These are phyloP conservation scores for Salix koriyanagi DNA, from an alignment of 345 rosid species.

Conservation along the genomic window DNA sequence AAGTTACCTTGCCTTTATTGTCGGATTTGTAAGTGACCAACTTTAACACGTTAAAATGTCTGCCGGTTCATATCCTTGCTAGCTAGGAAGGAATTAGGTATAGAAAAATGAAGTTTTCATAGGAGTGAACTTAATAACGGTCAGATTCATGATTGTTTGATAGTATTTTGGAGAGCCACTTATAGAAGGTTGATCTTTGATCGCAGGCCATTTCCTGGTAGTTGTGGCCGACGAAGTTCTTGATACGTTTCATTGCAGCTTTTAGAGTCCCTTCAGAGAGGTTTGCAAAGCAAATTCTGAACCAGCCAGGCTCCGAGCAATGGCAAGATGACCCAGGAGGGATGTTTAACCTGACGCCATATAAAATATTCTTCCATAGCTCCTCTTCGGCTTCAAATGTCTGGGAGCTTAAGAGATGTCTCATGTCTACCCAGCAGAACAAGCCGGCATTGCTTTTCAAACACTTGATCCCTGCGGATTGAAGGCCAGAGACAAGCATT, in stretches of 20 bases:
- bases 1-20: too few relatives aligned
- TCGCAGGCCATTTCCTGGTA: not conserved
- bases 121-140: conserved; percentile 10
- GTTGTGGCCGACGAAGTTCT: not conserved
- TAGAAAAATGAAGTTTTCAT: not conserved
- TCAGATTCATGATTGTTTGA: conserved; percentile 24
- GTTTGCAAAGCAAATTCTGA: conserved; percentile 31
- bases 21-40: too few relatives aligned
- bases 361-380: conserved; percentile 21
- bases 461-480: conserved; percentile 17
- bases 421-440: conserved; percentile 35
- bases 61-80: not conserved
- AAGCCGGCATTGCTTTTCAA: conserved; percentile 25
- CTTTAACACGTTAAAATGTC: too few relatives aligned
- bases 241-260: conserved; percentile 14
- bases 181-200: conserved; percentile 23
- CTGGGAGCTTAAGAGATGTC: conserved; percentile 3
- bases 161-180: conserved; percentile 43
- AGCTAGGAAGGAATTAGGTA: too few relatives aligned
- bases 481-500: conserved; percentile 16
- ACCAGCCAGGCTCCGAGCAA: conserved; percentile 34
- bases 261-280: conserved; percentile 21
- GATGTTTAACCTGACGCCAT: conserved; percentile 19
- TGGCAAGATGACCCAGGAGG: conserved; percentile 32
- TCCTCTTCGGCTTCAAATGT: conserved; percentile 23